Evolutionary conservation across 768 basidiomycete species (phyloP), one percentile per base, ranked within the genome.

Genomic region (Rhizopogon vesiculosus): DNA sequence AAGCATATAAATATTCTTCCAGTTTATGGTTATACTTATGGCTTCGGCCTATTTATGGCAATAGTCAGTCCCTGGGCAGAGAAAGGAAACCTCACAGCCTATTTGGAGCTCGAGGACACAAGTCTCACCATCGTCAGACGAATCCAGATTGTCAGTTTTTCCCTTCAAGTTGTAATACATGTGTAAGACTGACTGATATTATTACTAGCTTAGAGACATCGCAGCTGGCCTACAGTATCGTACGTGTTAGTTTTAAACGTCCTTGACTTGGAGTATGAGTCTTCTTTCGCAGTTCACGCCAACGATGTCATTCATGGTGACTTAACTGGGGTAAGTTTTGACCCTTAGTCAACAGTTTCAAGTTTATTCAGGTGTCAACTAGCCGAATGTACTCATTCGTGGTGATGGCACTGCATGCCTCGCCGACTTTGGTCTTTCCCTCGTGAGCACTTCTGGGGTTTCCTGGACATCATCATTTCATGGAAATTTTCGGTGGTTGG

Each of bases 341-440:
- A 42, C 10, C 28, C 40, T n/a, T 38, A 16, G 16, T 50, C 13
- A 15, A n/a, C 8, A 1, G 9, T 12, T 25, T n/a, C 5, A 3
- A 29, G 9, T 6, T 19, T 5, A 28, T 55, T 8, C 18, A 19
- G n/a, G 12, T 1, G 15, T 31, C 13, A 31, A 8, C n/a, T 33
- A 69, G 78, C 71, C 77, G 0, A 82, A 82, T 51, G 66, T 82
- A 44, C 72, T 81, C 5, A 69, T 82, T 35, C 65, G 76, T 53
- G 67, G 67, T 44, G 65, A 74, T 16, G 72, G 74, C 19, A 72
- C 72, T 33, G 78, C 22, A 25, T 25, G 22, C 22, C 22, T 25
- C 22, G 22, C 22, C 22, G 22, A 25, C 22, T 25, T 25, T 3
- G 22, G 22, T 25, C 22, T 25, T 25, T 25, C 22, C 22, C 22